Conservation (phyloP, 306 rosid species). For the Vigna mungo region DNA sequence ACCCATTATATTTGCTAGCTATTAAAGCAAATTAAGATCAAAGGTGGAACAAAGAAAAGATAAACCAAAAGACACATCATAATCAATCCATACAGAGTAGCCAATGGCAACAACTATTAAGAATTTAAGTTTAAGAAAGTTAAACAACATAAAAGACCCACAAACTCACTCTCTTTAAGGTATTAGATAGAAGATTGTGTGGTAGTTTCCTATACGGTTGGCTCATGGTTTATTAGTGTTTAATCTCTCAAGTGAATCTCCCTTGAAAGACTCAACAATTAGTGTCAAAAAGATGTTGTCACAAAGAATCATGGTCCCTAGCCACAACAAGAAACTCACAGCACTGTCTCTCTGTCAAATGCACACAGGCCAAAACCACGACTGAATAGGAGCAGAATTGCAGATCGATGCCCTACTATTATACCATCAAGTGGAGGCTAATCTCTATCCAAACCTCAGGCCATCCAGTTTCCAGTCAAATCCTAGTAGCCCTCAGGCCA, state of each 20-base stretch:
- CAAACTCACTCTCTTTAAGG: no score
- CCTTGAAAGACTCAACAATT: no score
- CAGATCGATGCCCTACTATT: neutral
- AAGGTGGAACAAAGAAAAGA: neutral
- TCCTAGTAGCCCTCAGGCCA: neutral
- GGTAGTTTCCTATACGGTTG: no score
- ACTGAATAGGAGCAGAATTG: neutral
- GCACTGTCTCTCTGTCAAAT: neutral
- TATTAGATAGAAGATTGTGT: no score
- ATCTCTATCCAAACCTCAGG: neutral
- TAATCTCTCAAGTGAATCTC: no score
- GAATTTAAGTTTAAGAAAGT: no score
- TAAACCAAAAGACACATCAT: slow-evolving; percentile 6
- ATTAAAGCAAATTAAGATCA: neutral
- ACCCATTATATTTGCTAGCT: no score
- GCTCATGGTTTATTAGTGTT: no score
- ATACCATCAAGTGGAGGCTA: neutral
- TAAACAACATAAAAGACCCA: no score
- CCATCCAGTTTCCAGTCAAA: neutral
- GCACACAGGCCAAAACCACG: neutral
- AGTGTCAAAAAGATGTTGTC: neutral
- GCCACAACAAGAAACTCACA: neutral
- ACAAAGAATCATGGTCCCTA: neutral
- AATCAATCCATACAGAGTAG: slow-evolving; percentile 16
- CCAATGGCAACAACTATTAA: neutral